These are phyloP conservation scores for Fagopyrum esculentum DNA, from an alignment of 148 eudicot genomes.

Conservation along the genomic window DNA sequence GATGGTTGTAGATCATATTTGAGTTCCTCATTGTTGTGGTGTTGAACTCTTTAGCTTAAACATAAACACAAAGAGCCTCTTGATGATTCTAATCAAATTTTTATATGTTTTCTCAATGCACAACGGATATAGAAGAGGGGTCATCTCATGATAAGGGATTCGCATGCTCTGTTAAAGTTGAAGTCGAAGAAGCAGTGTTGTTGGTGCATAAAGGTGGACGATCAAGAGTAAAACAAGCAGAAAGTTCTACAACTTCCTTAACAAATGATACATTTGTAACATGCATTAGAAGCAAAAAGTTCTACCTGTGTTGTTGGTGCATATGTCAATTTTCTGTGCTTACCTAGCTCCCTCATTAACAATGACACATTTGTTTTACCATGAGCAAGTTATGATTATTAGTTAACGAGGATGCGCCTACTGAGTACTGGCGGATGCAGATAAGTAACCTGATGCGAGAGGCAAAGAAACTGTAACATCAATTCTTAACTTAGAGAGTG, in stretches of 20 bases:
- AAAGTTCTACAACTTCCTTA: conserved; percentile 66
- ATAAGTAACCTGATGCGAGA: background rate
- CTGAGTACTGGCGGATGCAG: background rate
- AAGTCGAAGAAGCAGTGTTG: conserved; percentile 21
- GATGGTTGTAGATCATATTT: too few species aligned
- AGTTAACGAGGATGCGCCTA: background rate
- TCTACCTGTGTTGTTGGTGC: too few species aligned
- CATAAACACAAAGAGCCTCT: background rate
- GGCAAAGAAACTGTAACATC: background rate
- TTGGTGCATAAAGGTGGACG: conserved; percentile 36
- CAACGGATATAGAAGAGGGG: conserved; percentile 47
- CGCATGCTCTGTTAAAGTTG: conserved; percentile 50
- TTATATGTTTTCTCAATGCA: conserved; percentile 21
- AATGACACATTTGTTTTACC: too few species aligned
- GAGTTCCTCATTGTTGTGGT: too few species aligned
- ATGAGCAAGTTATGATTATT: background rate
- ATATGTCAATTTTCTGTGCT: too few species aligned
- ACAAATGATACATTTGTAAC: conserved; percentile 29
- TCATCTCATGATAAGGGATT: conserved; percentile 52
- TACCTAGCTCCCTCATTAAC: too few species aligned
- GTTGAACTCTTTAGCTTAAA: too few species aligned
- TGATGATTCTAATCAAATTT: background rate
- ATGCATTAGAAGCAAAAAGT: background rate
- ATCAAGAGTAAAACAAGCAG: conserved; percentile 50
- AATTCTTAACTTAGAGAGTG: background rate